Evolutionary conservation across 306 rosid species (phyloP), one percentile per base, ranked within the genome.

Genomic region (Rubus parviflorus): DNA sequence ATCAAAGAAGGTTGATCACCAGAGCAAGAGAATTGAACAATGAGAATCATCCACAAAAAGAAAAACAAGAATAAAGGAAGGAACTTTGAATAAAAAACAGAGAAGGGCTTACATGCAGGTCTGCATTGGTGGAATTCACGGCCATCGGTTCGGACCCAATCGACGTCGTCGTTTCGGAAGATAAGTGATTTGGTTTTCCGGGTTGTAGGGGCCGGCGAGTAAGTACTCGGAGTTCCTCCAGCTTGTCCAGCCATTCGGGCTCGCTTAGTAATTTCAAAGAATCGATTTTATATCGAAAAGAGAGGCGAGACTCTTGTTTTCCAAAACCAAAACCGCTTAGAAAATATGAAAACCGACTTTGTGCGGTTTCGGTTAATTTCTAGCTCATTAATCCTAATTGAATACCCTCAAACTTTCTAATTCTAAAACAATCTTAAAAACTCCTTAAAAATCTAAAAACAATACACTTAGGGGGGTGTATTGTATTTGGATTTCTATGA

Each of bases 51-150:
- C 30, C 30, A 70, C 62, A 42, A 45, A 53, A 82, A 16, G 6
- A 35, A 43, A 54, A 35, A n/a, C 37, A 1, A 7, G 57, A 67
- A 14, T 47, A 41, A 20, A 74, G 19, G 8, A 47, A 37, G 16
- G 14, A 45, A 74, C 15, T 43, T 11, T 23, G 56, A 53, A 14
- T 25, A 25, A 35, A 25, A 35, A 8, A 38, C 19, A 60, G 5
- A 57, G 0, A 20, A 37, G 35, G 72, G 17, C 81, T 80, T 88
- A 95, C 99, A 89, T 7, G 97, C 96, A 61, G 97, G 97, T 57
- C 99, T 89, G 81, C 99, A 92, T 81, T 92, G 97, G 73, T 89
- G 96, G 81, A 95, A 90, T 42, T 81, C 88, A 56, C 96, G 97
- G 76, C 88, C 92, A 77, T 90, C 97, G 45, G 97, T 90, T 48